Conservation (phyloP, 306 rosid genomes). For the Trichosanthes truncata region DNA sequence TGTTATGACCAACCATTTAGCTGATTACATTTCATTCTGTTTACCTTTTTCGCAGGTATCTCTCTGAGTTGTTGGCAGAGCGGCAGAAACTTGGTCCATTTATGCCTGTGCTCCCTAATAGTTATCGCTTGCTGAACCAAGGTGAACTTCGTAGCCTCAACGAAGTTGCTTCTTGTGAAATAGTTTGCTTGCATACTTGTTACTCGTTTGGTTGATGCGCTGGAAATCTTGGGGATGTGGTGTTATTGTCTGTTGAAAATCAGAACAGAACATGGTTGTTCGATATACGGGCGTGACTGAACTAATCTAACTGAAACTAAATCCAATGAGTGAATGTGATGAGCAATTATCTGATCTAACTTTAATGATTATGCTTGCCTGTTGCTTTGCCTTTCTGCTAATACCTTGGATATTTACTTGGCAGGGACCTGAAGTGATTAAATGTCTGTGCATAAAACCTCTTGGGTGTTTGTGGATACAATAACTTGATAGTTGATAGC, state of each 20-base stretch:
- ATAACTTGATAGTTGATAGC: background rate
- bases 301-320: constrained; percentile 2
- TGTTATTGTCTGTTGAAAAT: background rate
- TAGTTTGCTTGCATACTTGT: background rate
- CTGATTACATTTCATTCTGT: background rate
- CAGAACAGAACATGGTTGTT: background rate
- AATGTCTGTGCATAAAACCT: background rate
- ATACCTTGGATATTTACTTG: background rate
- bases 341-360: background rate
- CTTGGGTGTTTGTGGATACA: background rate
- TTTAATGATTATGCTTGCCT: background rate
- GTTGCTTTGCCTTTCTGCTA: background rate
- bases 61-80: constrained; percentile 67
- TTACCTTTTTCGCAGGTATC: constrained; percentile 38
- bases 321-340: background rate
- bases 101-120: constrained; percentile 56
- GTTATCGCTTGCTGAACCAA: constrained; percentile 71
- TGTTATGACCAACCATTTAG: background rate
- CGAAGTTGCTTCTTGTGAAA: background rate
- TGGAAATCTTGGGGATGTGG: background rate
- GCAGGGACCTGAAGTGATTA: background rate
- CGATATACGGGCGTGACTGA: background rate
- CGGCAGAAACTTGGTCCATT: constrained; percentile 79
- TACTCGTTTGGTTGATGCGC: background rate
- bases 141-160: constrained; percentile 40